Percentiles rank a stretch among this genome's conserved stretches.
phyloP scores from a whole-genome alignment of 306 rosid species.

The Vigna radiata region DNA sequence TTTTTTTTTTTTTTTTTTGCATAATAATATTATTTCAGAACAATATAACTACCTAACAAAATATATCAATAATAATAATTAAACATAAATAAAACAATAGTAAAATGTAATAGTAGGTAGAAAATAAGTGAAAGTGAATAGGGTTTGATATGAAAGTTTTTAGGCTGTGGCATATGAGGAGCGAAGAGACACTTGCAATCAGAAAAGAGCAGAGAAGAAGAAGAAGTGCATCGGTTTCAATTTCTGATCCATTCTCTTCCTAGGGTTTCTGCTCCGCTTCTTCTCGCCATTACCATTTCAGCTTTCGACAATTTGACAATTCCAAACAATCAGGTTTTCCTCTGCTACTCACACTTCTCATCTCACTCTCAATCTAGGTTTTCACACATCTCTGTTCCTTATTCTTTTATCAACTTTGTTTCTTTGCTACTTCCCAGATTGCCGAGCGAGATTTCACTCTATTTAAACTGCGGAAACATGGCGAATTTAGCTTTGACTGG shows the following conservation, averaged over 20 bases:
- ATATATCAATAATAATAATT: too few relatives aligned
- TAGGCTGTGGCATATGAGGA: background rate
- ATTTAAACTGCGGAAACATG: constrained; percentile 49
- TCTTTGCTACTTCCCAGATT: constrained; percentile 28
- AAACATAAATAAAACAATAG: background rate
- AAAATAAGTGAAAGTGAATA: constrained; percentile 10
- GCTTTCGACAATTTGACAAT: background rate
- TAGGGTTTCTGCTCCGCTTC: constrained; percentile 15
- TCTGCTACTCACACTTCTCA: background rate
- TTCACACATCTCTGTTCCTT: background rate
- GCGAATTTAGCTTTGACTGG: constrained; percentile 76
- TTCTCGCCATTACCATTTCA: background rate
- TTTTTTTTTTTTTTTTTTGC: too few relatives aligned
- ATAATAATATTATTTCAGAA: too few relatives aligned
- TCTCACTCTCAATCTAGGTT: constrained; percentile 23
- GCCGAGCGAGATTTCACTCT: constrained; percentile 32
- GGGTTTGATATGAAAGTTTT: constrained; percentile 22
- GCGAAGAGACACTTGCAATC: constrained; percentile 7
- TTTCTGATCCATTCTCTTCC: constrained; percentile 2
- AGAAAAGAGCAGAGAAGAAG: constrained; percentile 9
- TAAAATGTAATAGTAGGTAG: background rate
- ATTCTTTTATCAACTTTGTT: background rate
- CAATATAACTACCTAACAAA: too few relatives aligned
- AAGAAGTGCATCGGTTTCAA: background rate
- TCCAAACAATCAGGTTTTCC: constrained; percentile 1